phyloP scores from a whole-genome alignment of 306 rosid genomes.

The Quercus berberidifolia region DNA sequence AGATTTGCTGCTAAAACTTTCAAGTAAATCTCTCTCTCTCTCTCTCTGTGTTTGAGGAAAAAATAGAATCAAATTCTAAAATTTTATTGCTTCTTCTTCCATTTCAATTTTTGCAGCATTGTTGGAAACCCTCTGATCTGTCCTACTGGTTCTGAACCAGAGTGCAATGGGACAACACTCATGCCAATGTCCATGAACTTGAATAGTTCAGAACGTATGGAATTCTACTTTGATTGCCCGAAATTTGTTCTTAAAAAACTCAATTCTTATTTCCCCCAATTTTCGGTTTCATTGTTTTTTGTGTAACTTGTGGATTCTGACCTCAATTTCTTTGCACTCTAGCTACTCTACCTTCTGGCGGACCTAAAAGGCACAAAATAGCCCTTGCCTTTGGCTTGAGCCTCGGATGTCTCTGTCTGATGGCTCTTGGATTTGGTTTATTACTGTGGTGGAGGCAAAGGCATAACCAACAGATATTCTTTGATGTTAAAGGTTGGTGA shows the following conservation, averaged over 20 bases:
- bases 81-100: neutral
- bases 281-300: neutral
- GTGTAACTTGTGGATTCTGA: conserved; percentile 28
- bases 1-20: conserved; percentile 88
- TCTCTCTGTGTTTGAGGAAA: conserved; percentile 9
- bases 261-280: neutral
- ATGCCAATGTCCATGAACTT: conserved; percentile 96
- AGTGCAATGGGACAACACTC: conserved; percentile 67
- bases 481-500: conserved; percentile 76
- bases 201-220: conserved; percentile 59
- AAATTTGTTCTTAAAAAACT: neutral
- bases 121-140: conserved; percentile 89
- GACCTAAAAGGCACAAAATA: conserved; percentile 61
- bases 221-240: neutral
- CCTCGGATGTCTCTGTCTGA: conserved; percentile 78
- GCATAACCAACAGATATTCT: conserved; percentile 65
- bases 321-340: conserved; percentile 29
- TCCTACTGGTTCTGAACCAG: conserved; percentile 71
- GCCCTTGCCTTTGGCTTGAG: conserved; percentile 88
- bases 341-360: conserved; percentile 53
- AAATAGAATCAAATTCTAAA: conserved; percentile 6
- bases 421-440: conserved; percentile 67
- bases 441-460: conserved; percentile 83
- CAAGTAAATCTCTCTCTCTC: conserved; percentile 47
- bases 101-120: conserved; percentile 53